Conservation (phyloP, 805 yeast species). For the Saccharomycopsis sp. region DNA sequence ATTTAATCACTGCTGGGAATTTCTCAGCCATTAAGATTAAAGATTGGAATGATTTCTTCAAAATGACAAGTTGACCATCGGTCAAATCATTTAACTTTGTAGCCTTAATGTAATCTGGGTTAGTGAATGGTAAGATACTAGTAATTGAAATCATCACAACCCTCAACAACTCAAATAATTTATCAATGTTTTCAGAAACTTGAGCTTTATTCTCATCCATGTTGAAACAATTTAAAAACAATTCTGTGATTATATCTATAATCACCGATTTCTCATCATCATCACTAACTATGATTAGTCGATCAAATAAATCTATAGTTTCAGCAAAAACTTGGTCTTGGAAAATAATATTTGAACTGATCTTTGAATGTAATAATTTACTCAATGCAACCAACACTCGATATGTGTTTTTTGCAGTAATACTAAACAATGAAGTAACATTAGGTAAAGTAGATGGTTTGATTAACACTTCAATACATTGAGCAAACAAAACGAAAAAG, state of each 20-base stretch:
- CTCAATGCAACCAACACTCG: constrained; percentile 44
- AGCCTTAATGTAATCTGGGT: constrained; percentile 34
- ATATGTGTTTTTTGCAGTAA: constrained; percentile 23
- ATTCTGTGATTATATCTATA: constrained; percentile 49
- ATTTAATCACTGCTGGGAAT: constrained; percentile 61
- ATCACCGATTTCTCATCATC: constrained; percentile 38
- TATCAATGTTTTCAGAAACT: constrained; percentile 57
- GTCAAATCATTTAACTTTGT: constrained; percentile 16
- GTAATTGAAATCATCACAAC: constrained; percentile 59
- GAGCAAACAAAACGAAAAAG: constrained; percentile 74
- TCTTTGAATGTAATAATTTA: constrained; percentile 48
- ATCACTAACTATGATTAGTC: constrained; percentile 56
- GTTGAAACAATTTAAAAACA: constrained; percentile 42
- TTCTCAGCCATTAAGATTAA: constrained; percentile 55
- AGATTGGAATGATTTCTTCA: constrained; percentile 43
- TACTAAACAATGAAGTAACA: constrained; percentile 14
- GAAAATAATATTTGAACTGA: constrained; percentile 53
- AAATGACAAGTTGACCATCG: constrained; percentile 32
- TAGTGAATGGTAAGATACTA: constrained; percentile 51
- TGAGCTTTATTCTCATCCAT: constrained; percentile 25
- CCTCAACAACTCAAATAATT: constrained; percentile 73
- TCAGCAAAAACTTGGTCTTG: constrained; percentile 68
- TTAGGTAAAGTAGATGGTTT: constrained; percentile 28
- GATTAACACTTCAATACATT: constrained; percentile 70
- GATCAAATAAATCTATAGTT: constrained; percentile 65